Evolutionary conservation across 352 stramenopile species (phyloP), one percentile per base, ranked within the genome.

Genomic region (Globisporangium abappressorium): DNA sequence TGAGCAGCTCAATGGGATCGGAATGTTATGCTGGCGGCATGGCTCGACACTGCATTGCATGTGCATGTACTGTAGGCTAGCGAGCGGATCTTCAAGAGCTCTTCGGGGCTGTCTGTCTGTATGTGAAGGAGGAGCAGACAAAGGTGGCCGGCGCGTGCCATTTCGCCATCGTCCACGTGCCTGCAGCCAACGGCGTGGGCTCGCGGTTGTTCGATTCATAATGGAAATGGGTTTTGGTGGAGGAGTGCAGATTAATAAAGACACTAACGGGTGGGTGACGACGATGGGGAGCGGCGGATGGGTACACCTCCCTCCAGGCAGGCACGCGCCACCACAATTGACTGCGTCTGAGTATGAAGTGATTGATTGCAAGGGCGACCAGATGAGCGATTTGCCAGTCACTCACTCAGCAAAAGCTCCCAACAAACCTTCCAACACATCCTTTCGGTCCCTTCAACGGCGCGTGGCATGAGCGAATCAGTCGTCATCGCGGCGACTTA

Each of bases 381-480:
- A 47, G 55, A 61, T 61, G 55, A 61, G 55, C 41, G 41, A 47
- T 20, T 47, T 47, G 41, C 41, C 41, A 47, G 41, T 47, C 41
- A 43, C 8, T 43, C 36, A 15, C 1, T 38, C 33, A 38, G 8
- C 12, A 43, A 43, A 43, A 43, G 36, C 30, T 33, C 30, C 30
- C 30, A 33, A 12, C 12, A 41, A 12, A 9, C 14, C 11, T 46
- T 20, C 38, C 38, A 46, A 47, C 41, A 47, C 41, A 47, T 47
- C 41, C 14, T n/a, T 47, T 47, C 41, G 14, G 41, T 33, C 30
- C 14, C 41, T 47, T 47, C 6, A 15, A 20, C 6, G 41, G 18
- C 55, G 30, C 55, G 55, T 61, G 55, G 55, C 55, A 24, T 7
- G 55, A 43, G 55, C 41, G 41, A 47, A 47, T 47, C 41, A 47